These are phyloP conservation scores for Potentilla sterilis DNA, from an alignment of 306 rosid genomes.

Conservation along the genomic window DNA sequence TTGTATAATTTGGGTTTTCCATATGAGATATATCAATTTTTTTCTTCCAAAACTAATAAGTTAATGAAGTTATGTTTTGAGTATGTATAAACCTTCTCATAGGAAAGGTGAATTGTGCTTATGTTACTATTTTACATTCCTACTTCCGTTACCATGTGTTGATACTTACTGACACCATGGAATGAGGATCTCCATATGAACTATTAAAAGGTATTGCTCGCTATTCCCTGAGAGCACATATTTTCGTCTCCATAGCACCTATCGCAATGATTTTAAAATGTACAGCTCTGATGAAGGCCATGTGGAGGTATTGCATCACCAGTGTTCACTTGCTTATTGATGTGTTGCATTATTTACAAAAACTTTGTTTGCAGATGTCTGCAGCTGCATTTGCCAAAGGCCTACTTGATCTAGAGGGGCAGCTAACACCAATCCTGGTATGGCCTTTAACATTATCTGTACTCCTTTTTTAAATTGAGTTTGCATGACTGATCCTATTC, in stretches of 20 bases:
- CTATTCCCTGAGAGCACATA: no score
- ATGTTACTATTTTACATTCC: no score
- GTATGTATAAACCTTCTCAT: no score
- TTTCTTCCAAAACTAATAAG: neutral
- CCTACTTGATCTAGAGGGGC: slow-evolving; percentile 97
- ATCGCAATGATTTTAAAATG: slow-evolving; percentile 93
- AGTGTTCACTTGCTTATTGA: neutral
- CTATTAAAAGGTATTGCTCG: no score
- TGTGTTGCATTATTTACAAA: slow-evolving; percentile 28
- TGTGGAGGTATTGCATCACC: slow-evolving; percentile 66
- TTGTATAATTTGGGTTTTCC: slow-evolving; percentile 38
- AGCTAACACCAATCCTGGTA: slow-evolving; percentile 94
- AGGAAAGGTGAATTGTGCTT: no score
- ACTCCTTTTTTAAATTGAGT: slow-evolving; percentile 24
- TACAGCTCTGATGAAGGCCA: slow-evolving; percentile 99
- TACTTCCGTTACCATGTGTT: no score
- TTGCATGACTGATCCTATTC: slow-evolving; percentile 35
- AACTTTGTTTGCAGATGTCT: slow-evolving; percentile 75
- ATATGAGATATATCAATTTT: slow-evolving; percentile 9
- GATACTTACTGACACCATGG: no score
- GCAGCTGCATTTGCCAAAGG: slow-evolving; percentile 99
- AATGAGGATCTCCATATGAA: no score
- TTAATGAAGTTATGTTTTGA: no score
- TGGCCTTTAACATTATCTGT: slow-evolving; percentile 30
- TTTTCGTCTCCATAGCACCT: slow-evolving; percentile 98